A percentile compares a stretch with the other conserved stretches of the same genome.
phyloP scores from a whole-genome alignment of 768 basidiomycete species.

The Mycena indigotica region DNA sequence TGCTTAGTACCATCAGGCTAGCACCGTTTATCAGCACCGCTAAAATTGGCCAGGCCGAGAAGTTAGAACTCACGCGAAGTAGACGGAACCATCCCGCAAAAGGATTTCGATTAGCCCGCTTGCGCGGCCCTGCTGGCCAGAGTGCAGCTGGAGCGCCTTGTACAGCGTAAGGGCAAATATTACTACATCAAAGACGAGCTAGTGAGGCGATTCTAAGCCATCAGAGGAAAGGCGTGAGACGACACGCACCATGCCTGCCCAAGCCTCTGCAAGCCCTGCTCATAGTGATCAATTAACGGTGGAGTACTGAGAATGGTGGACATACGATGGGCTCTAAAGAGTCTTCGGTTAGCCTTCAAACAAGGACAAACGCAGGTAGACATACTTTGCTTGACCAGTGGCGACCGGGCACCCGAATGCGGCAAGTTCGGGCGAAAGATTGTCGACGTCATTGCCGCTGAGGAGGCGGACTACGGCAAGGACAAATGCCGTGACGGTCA shows the following conservation, averaged over 20 bases:
- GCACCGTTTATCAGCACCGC: not conserved
- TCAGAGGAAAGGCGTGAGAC: not conserved
- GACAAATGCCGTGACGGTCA: conserved; percentile 26
- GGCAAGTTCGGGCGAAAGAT: not conserved
- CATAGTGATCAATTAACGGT: not conserved
- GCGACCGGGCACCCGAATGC: conserved; percentile 15
- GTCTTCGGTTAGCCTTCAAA: not conserved
- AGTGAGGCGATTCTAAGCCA: not conserved
- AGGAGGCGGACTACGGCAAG: conserved; percentile 39
- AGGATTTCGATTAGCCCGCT: conserved; percentile 35
- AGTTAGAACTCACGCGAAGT: conserved; percentile 41
- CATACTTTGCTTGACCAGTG: conserved; percentile 13
- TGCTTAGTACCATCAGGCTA: conserved; percentile 41
- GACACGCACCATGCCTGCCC: conserved; percentile 35
- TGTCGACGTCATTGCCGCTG: not conserved
- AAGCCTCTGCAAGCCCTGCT: conserved; percentile 37
- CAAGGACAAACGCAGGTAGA: not conserved
- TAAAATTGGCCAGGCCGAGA: not conserved
- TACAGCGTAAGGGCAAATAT: conserved; percentile 45
- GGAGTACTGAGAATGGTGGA: not conserved
- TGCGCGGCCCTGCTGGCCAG: conserved; percentile 7
- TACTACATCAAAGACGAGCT: conserved; percentile 40
- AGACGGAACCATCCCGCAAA: conserved; percentile 46
- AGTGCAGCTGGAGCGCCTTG: conserved; percentile 35
- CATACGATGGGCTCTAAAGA: conserved; percentile 29